Conservation (phyloP, 371 early-diverging fungal species). For the Batkoa obscura region DNA sequence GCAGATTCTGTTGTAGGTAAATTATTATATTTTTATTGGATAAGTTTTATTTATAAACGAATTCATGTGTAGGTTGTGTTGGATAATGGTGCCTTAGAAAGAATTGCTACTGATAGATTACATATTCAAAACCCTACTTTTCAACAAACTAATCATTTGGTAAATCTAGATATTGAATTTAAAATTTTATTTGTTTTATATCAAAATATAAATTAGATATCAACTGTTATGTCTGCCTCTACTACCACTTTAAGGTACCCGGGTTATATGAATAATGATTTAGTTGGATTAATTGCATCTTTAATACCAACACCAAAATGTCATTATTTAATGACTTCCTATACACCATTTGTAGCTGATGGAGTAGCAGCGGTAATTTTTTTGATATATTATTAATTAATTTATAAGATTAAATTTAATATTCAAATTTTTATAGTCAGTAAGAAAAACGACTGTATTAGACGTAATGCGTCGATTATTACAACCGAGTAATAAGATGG, state of each 20-base stretch:
- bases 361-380: constrained; percentile 64
- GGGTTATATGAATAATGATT: constrained; percentile 97
- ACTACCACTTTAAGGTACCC: constrained; percentile 98
- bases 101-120: constrained; percentile 84
- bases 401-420: constrained; percentile 17
- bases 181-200: too few species aligned
- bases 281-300: constrained; percentile 83
- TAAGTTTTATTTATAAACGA: too few species aligned
- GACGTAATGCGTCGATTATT: constrained; percentile 94
- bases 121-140: constrained; percentile 88
- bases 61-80: constrained; percentile 47
- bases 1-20: constrained; percentile 80
- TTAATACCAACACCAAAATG: constrained; percentile 92
- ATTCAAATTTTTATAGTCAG: constrained; percentile 14
- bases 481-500: constrained; percentile 93
- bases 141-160: constrained; percentile 93
- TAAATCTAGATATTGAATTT: too few species aligned
- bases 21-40: too few species aligned
- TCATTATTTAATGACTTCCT: constrained; percentile 93
- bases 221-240: constrained; percentile 95
- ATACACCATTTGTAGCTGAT: constrained; percentile 96
- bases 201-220: too few species aligned
- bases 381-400: too few species aligned
- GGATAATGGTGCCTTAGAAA: constrained; percentile 87
- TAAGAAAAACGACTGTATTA: constrained; percentile 88